phyloP scores from a whole-genome alignment of 805 yeast species.

The Suhomyces faveliae region DNA sequence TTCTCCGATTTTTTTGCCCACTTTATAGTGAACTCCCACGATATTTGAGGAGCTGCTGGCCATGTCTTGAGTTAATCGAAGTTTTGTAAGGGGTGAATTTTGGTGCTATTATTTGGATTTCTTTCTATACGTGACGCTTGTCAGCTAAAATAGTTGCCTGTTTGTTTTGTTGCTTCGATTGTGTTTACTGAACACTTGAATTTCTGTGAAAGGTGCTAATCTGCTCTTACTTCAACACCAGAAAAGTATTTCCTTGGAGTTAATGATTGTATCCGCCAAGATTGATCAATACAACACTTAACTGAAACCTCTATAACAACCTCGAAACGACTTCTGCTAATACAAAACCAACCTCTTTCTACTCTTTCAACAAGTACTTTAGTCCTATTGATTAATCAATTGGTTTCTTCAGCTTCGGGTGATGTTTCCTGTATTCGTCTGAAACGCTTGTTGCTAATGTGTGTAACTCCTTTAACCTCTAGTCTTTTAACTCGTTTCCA shows the following conservation, averaged over 20 bases:
- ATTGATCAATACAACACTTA: not conserved
- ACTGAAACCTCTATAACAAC: not conserved
- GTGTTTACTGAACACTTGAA: not conserved
- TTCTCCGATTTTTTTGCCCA: slow-evolving; percentile 97
- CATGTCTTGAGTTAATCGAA: slow-evolving; percentile 16
- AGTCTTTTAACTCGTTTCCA: not conserved
- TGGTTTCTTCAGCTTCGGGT: not conserved
- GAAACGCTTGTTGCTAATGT: not conserved
- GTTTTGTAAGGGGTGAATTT: not conserved
- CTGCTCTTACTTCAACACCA: not conserved
- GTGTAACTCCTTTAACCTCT: not conserved
- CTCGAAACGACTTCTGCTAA: not conserved
- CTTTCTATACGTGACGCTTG: not conserved
- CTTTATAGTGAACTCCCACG: slow-evolving; percentile 94
- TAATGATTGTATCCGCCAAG: not conserved
- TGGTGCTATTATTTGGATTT: not conserved
- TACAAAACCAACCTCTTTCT: not conserved
- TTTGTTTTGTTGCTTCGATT: not conserved
- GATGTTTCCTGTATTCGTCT: not conserved
- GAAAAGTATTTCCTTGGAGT: not conserved
- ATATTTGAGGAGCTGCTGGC: slow-evolving; percentile 51
- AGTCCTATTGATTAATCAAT: not conserved
- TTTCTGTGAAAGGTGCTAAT: not conserved
- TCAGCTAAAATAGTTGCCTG: not conserved
- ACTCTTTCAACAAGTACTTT: not conserved